Evolutionary conservation across 805 yeast species (phyloP), one percentile per base, ranked within the genome.

Genomic region (Candida xyloterini): DNA sequence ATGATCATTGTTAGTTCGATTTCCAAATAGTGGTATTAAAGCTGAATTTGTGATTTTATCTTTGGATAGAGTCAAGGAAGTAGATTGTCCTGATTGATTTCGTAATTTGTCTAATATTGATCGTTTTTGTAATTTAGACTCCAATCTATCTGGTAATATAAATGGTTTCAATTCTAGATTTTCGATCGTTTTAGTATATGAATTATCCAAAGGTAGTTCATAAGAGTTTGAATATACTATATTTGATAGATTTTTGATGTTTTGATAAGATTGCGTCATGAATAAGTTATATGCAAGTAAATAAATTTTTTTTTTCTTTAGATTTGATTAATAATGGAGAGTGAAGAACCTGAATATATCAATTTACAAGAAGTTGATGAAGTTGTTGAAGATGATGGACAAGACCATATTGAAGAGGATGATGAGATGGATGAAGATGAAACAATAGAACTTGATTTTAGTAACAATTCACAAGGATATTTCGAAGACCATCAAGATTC

Each of bases 401-500:
- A 46, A 11, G 62, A 52, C 5, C 60, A 53, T 9, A 67, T 47
- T 31, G 68, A 59, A 16, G 70, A 63, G 18, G 68, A 62, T 25
- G 70, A 62, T 16, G 69, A 63, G 22, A 61, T 55, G 38, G 67
- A 50, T 11, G 62, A 48, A 27, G 67, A 62, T 43, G 76, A 79
- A 35, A 67, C 71, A 27, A 64, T 86, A 29, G 95, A 85, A 62
- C 76, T 91, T 24, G 98, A 90, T 57, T 68, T 90, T 79, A 72
- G 90, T 35, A 91, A 91, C 65, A 91, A 91, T 65, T 87, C 98
- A 7, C 76, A 82, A 67, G 70, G 87, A 0, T 93, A 87, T 62
- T 93, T 93, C 60, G 99, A 93, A 59, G 73, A 75, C 50, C 99
- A 93, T 59, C 72, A 76, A 40, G 99, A 93, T 62, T 87, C 96